Percentiles rank a stretch among this genome's conserved stretches.
Conservation (phyloP, 441 rosid species). For the Geranium incanum region DNA sequence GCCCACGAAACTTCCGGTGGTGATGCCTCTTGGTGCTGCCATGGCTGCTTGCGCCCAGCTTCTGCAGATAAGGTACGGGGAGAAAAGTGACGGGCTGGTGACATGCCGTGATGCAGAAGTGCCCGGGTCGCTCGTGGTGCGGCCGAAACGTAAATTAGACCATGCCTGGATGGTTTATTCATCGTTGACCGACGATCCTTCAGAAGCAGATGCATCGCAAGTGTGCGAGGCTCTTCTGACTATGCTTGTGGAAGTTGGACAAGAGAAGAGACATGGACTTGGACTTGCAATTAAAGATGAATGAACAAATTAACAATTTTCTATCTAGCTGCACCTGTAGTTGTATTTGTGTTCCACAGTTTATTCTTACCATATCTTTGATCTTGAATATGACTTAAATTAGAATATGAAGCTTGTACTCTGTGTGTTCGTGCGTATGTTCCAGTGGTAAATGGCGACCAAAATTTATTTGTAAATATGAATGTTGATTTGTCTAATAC, state of each 20-base stretch:
- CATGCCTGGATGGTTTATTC: conserved; percentile 99
- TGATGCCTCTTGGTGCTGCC: conserved; percentile 86
- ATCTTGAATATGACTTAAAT: no score
- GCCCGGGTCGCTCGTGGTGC: conserved; percentile 81
- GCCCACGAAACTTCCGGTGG: conserved; percentile 66
- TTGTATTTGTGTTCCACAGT: no score
- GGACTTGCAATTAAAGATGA: conserved; percentile 43
- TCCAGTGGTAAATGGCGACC: no score
- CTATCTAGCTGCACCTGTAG: no score
- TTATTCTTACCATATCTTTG: no score
- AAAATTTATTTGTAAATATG: no score
- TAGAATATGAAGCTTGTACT: no score
- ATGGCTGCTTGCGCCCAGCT: conserved; percentile 97
- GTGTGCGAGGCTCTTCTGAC: conserved; percentile 87
- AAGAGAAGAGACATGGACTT: conserved; percentile 42
- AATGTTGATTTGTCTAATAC: no score
- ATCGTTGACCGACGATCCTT: conserved; percentile 58
- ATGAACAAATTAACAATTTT: conserved; percentile 17
- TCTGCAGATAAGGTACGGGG: conserved; percentile 67
- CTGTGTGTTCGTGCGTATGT: no score
- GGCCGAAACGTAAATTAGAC: conserved; percentile 69
- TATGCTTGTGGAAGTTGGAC: conserved; percentile 67
- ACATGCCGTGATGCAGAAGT: conserved; percentile 89
- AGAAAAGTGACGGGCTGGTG: conserved; percentile 88
- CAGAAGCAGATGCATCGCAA: conserved; percentile 73